Evolutionary conservation across 768 basidiomycete species (phyloP).

Genomic region (Pisolithus marmoratus): DNA sequence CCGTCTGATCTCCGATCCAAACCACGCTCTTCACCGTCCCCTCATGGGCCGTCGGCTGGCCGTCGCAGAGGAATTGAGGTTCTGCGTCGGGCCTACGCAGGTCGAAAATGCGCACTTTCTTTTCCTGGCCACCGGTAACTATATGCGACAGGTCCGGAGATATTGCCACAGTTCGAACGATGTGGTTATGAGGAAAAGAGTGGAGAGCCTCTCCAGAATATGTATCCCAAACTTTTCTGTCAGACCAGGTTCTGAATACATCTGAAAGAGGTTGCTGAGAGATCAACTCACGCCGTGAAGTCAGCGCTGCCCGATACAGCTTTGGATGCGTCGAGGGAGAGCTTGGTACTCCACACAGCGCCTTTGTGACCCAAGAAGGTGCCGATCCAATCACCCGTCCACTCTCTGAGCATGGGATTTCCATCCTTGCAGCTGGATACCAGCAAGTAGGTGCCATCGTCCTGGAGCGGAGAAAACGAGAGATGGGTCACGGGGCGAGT

Average conservation of each 20-base stretch:
- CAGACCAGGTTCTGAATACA: conserved; percentile 7
- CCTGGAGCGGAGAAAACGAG: conserved; percentile 81
- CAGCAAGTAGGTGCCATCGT: conserved; percentile 83
- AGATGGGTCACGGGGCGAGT: conserved; percentile 90
- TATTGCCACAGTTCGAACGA: conserved; percentile 91
- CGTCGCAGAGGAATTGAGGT: conserved; percentile 70
- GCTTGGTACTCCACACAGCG: conserved; percentile 95
- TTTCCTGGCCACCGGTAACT: conserved; percentile 93
- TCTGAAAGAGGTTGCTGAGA: conserved; percentile 1
- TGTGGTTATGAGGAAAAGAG: conserved; percentile 98
- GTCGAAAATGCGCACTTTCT: conserved; percentile 95
- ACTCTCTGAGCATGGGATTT: conserved; percentile 92
- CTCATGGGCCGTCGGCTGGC: conserved; percentile 64
- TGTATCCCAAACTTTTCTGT: conserved; percentile 94
- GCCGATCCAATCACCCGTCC: conserved; percentile 99
- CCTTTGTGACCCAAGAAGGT: conserved; percentile 88
- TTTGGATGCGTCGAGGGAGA: conserved; percentile 77
- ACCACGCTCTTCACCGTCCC: conserved; percentile 90
- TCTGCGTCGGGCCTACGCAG: conserved; percentile 81
- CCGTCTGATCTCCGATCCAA: conserved; percentile 85
- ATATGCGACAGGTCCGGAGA: conserved; percentile 65
- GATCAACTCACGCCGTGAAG: conserved; percentile 81
- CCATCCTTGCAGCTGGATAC: conserved; percentile 99
- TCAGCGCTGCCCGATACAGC: conserved; percentile 94
- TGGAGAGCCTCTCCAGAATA: conserved; percentile 82